Base-by-base conservation (phyloP, 352 stramenopile species). In the Phytopythium ostracodes region DNA sequence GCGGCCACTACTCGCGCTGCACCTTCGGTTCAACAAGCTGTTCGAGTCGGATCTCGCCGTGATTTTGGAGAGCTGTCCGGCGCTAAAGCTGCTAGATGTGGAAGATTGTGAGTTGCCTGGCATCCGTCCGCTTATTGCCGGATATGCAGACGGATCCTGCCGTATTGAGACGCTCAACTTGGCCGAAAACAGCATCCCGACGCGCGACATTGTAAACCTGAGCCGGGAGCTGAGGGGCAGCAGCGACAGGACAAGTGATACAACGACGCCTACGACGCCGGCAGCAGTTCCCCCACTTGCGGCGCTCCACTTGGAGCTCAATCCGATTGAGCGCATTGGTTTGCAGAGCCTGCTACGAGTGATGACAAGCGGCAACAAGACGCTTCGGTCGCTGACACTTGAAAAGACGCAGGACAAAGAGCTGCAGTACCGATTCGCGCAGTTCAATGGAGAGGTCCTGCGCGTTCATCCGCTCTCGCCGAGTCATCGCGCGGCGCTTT, bases 41-140 rank as follows among this genome's bases (percentile, higher is more conserved):
- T 54, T 31, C 2, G 63, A 60, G 7, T 31, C 35, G 9, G 56
- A 64, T 1, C 52, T 87, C 22, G 49, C 12, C 1, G 50, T 60
- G 20, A 56, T 88, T 18, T n/a, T 85, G 18, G 35, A 61, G 27
- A 57, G 64, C 2, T 88, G 78, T 27, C 76, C 74, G 25, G 18
- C 64, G 18, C 57, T 87, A 18, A 33, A 46, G 29, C 33, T 64
- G 24, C 54, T 87, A n/a, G 71, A 81, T 59, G 15, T 85, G 27
- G 70, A 73, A 51, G 58, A 51, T 4, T 87, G 77, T 59, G 66
- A 73, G 55, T 54, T 87, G 20, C 38, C 35, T 8, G 65, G 68
- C 20, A 75, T 85, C 22, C 24, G 24, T 15, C 54, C 71, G 52
- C 63, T 87, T 15, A 57, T 75, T 7, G 53, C 56, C 4, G 64